Percentiles rank a stretch among this genome's conserved stretches.
Evolutionary conservation across 495 filamentous ascomycete species (phyloP).

Genomic region (Penicillium cataractarum): DNA sequence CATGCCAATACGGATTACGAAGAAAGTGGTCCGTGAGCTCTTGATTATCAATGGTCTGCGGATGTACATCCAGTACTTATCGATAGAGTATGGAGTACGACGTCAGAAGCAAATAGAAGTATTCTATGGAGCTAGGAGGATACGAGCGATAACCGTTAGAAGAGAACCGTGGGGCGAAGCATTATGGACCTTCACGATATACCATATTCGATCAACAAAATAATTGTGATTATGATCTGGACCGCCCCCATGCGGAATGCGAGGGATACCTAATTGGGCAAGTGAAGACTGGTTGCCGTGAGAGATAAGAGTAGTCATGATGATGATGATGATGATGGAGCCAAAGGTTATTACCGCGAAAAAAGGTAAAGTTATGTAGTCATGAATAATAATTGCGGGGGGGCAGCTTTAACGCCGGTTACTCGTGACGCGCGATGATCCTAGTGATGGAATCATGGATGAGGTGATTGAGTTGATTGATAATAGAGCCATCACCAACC

Average conservation of each 20-base stretch:
- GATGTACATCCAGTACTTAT: neutral
- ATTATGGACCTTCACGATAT: neutral
- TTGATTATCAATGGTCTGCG: neutral
- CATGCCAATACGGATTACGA: neutral
- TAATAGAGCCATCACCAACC: neutral
- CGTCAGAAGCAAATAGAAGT: neutral
- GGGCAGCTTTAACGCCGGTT: neutral
- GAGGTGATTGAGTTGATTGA: conserved; percentile 6
- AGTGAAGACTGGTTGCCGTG: neutral
- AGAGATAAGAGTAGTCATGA: neutral
- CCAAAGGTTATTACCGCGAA: neutral
- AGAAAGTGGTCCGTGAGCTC: neutral
- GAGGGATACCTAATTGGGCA: neutral
- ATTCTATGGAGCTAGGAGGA: neutral
- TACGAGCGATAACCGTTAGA: neutral
- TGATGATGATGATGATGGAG: neutral
- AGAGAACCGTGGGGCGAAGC: neutral
- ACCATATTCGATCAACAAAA: neutral
- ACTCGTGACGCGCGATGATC: neutral
- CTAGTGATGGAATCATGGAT: conserved; percentile 1
- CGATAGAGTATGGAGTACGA: neutral
- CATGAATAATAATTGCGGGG: conserved; percentile 3
- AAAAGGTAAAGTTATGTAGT: neutral
- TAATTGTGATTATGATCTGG: neutral
- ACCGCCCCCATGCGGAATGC: neutral